Base-by-base conservation (phyloP, 2,329 filamentous ascomycete species). In the Helminthosporium solani region DNA sequence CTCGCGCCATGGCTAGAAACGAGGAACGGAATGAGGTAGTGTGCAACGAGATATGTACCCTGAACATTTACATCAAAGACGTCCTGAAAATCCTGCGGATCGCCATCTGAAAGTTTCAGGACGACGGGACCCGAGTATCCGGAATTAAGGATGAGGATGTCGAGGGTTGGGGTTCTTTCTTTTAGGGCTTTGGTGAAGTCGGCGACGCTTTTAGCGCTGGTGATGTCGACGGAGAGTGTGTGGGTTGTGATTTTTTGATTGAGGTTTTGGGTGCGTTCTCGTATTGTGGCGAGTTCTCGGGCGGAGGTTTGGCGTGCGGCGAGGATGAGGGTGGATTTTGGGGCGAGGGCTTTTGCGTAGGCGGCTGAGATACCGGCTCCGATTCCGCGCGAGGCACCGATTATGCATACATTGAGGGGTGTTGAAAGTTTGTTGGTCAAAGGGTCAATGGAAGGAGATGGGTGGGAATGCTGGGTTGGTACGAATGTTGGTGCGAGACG, bases 91-190 rank as follows among this genome's bases (percentile, higher is more conserved):
- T 69, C 64, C 12, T 56, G 53, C 3, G 67, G 62, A 4, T 54
- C 31, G 6, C 67, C 70, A 14, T 63, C 52, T n/a, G 61, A 52
- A 33, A 71, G 54, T 36, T 66, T 64, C 12, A 64, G 40, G 2
- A 64, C 64, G 1, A 73, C 60, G 1, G 63, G 63, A 0, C 68
- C 69, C 0, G 68, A 64, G 46, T 65, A 69, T 0, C 69, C 71
- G 7, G 68, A 69, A 38, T 73, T 73, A 35, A 64, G 60, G 37
- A 73, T 55, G 2, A 73, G 42, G 34, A 73, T 50, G 45, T 74
- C 70, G 3, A 74, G 48, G 3, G 48, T 56, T 18, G 58, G 57
- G 15, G 62, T 43, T 9, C 56, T 49, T 14, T 57, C 18, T 39
- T 58, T 56, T 1, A 72, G 43, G 0, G 33, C 43, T 16, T 39